Percentiles rank a stretch among this genome's conserved stretches.
Evolutionary conservation across 352 stramenopile species (phyloP).

Genomic region (Phytophthora sp.): DNA sequence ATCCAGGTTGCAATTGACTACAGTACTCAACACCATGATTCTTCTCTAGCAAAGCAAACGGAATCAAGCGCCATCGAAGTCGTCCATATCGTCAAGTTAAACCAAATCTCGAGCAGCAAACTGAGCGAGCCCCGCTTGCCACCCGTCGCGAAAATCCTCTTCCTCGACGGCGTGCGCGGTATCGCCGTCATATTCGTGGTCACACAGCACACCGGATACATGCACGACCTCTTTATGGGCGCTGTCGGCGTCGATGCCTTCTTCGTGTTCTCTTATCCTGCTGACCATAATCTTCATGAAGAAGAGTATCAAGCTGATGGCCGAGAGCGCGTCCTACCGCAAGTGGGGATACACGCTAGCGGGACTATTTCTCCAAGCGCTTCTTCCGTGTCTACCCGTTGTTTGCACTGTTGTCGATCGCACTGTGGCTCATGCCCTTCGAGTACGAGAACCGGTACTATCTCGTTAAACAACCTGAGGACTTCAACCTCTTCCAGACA

Average conservation of each 20-base stretch:
- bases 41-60: neutral
- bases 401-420: neutral
- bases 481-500: neutral
- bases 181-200: conserved; percentile 17
- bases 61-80: neutral
- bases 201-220: conserved; percentile 3
- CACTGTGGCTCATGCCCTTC: neutral
- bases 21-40: neutral
- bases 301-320: neutral
- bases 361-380: conserved; percentile 1
- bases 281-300: conserved; percentile 3
- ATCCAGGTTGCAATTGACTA: neutral
- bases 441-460: neutral
- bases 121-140: neutral
- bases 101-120: neutral
- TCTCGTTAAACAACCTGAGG: neutral
- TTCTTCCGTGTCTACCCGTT: conserved; percentile 1
- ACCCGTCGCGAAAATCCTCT: conserved; percentile 17
- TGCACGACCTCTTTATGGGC: neutral
- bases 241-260: neutral
- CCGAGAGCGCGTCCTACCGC: neutral
- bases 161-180: conserved; percentile 13
- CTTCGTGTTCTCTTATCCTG: conserved; percentile 1
- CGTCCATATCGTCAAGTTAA: neutral
- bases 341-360: conserved; percentile 4